Conservation (phyloP, 176 grass and related monocot species). For the Cenchrus purpureus region DNA sequence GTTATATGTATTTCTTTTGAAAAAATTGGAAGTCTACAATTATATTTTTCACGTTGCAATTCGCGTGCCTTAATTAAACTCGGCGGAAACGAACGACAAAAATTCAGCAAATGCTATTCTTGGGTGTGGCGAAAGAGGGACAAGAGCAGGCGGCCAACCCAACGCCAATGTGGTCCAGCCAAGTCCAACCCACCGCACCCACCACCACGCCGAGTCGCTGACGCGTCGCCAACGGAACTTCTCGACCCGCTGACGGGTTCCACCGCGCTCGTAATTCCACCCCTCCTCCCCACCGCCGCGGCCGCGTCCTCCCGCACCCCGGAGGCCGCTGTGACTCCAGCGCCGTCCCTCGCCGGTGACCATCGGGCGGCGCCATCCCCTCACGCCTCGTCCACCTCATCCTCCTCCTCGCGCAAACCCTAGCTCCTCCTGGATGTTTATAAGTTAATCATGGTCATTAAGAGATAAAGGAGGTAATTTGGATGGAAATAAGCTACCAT, state of each 20-base stretch:
- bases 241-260: constrained; percentile 34
- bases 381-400: constrained; percentile 32
- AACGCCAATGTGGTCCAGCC: constrained; percentile 36
- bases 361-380: too few species aligned
- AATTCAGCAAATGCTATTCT: constrained; percentile 15
- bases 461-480: too few species aligned
- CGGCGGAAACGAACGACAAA: neutral
- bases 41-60: neutral
- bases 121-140: neutral
- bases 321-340: neutral
- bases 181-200: constrained; percentile 41
- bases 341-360: constrained; percentile 35
- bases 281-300: neutral
- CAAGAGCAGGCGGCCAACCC: constrained; percentile 38
- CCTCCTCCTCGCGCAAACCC: constrained; percentile 52
- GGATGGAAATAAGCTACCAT: too few species aligned
- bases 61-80: constrained; percentile 8
- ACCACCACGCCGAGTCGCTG: neutral
- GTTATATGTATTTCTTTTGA: too few species aligned
- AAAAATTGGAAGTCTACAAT: neutral
- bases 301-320: constrained; percentile 6
- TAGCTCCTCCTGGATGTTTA: constrained; percentile 28
- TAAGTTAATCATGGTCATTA: too few species aligned
- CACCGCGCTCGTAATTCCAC: neutral
- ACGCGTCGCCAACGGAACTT: constrained; percentile 33